Evolutionary conservation across 371 early-diverging fungal genomes (phyloP).

Genomic region (Gilbertella persicaria): DNA sequence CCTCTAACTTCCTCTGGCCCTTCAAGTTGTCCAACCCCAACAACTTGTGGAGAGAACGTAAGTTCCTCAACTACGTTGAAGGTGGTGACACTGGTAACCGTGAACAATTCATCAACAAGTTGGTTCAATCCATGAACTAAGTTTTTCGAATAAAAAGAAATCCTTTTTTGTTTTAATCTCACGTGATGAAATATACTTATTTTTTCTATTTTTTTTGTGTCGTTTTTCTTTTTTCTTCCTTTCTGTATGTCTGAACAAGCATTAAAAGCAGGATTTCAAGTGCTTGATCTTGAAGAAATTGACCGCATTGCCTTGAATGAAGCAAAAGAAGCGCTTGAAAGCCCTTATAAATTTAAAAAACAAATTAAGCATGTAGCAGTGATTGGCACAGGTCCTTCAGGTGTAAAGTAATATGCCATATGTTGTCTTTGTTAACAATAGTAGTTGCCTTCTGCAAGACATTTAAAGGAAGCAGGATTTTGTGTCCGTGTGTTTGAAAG

Average conservation of each 20-base stretch:
- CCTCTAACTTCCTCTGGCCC: constrained; percentile 99
- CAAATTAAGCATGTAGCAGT: constrained; percentile 25
- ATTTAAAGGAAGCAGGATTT: constrained; percentile 18
- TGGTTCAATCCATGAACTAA: constrained; percentile 98
- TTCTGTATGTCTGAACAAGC: not conserved
- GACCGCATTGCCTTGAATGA: constrained; percentile 1
- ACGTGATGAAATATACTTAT: not conserved
- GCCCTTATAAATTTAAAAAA: constrained; percentile 22
- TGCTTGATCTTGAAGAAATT: constrained; percentile 10
- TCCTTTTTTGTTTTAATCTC: not conserved
- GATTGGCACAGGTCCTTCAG: constrained; percentile 27
- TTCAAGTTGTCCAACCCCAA: constrained; percentile 99
- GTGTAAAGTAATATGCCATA: constrained; percentile 7
- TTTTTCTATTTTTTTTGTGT: not conserved
- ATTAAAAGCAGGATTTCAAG: not conserved
- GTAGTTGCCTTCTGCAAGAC: constrained; percentile 15
- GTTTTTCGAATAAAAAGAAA: not conserved
- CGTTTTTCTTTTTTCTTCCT: not conserved
- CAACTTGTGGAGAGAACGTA: constrained; percentile 96
- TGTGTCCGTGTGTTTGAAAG: constrained; percentile 25
- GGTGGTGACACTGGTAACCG: constrained; percentile 99
- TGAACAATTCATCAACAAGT: constrained; percentile 94
- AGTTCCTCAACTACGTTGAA: constrained; percentile 96
- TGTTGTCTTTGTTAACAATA: not conserved
- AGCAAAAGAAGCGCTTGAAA: constrained; percentile 18